These are phyloP conservation scores for Stenogyne calaminthoides DNA, from an alignment of 305 asterid species.

Conservation along the genomic window DNA sequence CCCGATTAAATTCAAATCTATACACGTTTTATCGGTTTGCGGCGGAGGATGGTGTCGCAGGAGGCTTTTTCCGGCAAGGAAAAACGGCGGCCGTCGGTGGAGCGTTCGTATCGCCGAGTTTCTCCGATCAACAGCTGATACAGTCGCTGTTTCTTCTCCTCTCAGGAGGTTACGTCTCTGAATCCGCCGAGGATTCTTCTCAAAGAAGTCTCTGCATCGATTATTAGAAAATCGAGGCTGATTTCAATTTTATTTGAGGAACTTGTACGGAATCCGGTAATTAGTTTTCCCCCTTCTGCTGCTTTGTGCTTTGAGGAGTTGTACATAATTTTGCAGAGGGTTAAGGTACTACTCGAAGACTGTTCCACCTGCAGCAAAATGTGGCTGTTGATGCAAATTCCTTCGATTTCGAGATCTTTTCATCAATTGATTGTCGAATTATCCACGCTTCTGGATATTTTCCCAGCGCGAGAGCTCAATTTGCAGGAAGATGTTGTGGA, in stretches of 20 bases:
- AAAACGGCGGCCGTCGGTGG: conserved; percentile 71
- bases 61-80: conserved; percentile 60
- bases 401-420: conserved; percentile 46
- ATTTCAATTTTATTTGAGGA: conserved; percentile 67
- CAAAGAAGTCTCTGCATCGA: conserved; percentile 48
- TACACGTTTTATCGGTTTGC: not conserved
- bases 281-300: conserved; percentile 56
- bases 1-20: not conserved
- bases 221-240: conserved; percentile 59
- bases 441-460: conserved; percentile 75
- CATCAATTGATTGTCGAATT: conserved; percentile 63
- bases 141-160: conserved; percentile 58
- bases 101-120: conserved; percentile 52
- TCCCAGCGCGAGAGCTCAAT: conserved; percentile 59
- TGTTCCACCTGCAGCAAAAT: conserved; percentile 59
- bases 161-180: conserved; percentile 60
- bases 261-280: conserved; percentile 47
- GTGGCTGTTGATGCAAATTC: conserved; percentile 77
- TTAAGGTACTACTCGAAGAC: conserved; percentile 59
- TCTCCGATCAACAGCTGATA: conserved; percentile 61
- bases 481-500: conserved; percentile 66
- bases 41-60: conserved; percentile 50
- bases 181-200: conserved; percentile 54
- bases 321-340: conserved; percentile 64
- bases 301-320: conserved; percentile 79